Evolutionary conservation across 331 rosid genomes (phyloP), one percentile per base, ranked within the genome.

Genomic region (Acacia pycnantha): DNA sequence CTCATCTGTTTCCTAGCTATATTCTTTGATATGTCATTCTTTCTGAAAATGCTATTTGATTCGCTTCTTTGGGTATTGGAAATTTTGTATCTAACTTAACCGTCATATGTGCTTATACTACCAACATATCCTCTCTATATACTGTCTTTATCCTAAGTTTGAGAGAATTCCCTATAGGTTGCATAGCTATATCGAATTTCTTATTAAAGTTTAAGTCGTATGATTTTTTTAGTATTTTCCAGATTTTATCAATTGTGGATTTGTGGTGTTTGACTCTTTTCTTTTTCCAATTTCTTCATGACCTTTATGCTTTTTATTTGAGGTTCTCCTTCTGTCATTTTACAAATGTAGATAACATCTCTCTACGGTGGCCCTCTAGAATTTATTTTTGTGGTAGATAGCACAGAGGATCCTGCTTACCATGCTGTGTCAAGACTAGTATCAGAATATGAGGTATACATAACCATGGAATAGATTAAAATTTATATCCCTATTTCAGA

Each of bases 341-440:
- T 40, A 67, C 35, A 78, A 77, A 84, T 79, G 59, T 91, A 95
- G 99, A 86, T 93, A 79, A 95, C 99, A 43, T 95, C 97, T 77
- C 98, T 95, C 31, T 95, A 93, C 80, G 99, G 99, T 10, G 99
- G 99, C 76, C 94, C 94, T 82, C n/a, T 95, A 82, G 99, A 95
- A 83, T 95, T 93, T 78, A 86, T 93, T 79, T 95, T 93, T 79
- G 88, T 93, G 58, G 90, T 92, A 85, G 99, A 95, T 90, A 92
- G 97, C 76, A 93, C 85, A 24, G 97, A 92, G 40, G 99, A 96
- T 83, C 98, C 99, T 83, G 99, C 99, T 67, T 96, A 90, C 87
- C 88, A 48, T 86, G 92, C 92, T 66, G 90, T 92, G 74, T 90
- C 93, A 73, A 86, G 87, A 50, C 83, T 95, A 56, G 40, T 92